Evolutionary conservation across 805 yeast species (phyloP), one percentile per base, ranked within the genome.

Genomic region (Saccharomycopsis sp.): DNA sequence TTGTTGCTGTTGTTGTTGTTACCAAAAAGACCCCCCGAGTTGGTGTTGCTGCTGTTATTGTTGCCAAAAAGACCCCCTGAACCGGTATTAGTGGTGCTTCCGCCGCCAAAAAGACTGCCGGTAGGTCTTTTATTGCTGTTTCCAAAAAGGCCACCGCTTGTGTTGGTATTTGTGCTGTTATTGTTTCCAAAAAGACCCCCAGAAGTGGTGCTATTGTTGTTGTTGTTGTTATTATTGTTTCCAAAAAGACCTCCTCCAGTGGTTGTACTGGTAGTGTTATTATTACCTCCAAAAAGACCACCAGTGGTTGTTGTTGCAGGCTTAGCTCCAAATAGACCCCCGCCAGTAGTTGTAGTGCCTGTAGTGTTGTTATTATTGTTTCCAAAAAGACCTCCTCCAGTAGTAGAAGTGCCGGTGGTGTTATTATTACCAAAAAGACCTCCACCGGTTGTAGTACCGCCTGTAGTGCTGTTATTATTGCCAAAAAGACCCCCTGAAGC

Each of bases 51-150:
- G 51, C 50, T 54, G 53, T 54, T 64, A 24, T 58, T 64, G 34
- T 57, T 61, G 2, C 76, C 77, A 64, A 77, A 76, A 34, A 73
- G 64, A 2, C 61, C 68, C 51, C 65, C 71, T 29, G 61, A 57
- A 7, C 66, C 56, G 1, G 53, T 48, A 20, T 61, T 53, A 24
- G 55, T 58, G 52, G 52, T 58, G 34, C 56, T 59, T 1, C n/a
- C n/a, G n/a, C n/a, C n/a, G n/a, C 73, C 73, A 63, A 70, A 70
- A 15, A 70, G 58, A 0, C 73, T 69, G 18, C 68, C 66, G 34
- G 58, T 51, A 2, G 44, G n/a, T 29, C 37, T 12, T 29, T 5
- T 74, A 77, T 46, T 74, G 76, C 50, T 68, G 71, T n/a, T 52
- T 2, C 66, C 66, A 58, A 65, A 64, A 2, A 64, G 52, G 1